Conservation (phyloP, 257 asterid species). For the Scutellaria galericulata region DNA sequence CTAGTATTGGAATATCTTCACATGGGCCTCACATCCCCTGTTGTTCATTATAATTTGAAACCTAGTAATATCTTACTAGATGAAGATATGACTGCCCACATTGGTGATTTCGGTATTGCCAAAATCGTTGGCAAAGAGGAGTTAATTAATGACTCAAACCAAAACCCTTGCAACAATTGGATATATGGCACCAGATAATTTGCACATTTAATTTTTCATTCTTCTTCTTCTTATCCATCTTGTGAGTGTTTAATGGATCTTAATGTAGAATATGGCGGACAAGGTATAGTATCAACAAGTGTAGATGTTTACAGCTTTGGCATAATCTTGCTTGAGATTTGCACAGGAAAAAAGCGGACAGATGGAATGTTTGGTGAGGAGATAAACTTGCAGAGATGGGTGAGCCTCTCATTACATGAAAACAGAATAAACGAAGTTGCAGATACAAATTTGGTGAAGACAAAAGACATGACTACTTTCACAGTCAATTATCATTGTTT, state of each 20-base stretch:
- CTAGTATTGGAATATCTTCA: slow-evolving; percentile 45
- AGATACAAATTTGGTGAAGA: slow-evolving; percentile 30
- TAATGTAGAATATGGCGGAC: slow-evolving; percentile 41
- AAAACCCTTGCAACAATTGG: no score
- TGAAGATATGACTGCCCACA: slow-evolving; percentile 38
- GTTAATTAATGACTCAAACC: no score
- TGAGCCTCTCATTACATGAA: no score
- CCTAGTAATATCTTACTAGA: slow-evolving; percentile 42
- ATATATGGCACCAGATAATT: no score
- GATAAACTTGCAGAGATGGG: no score
- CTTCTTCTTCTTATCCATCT: background rate
- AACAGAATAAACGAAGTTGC: slow-evolving; percentile 17
- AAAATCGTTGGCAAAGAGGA: slow-evolving; percentile 29
- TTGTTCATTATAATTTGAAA: slow-evolving; percentile 43
- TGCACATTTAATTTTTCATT: no score
- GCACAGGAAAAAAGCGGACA: no score
- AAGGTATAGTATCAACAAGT: no score
- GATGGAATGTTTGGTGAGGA: no score
- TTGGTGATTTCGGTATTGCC: slow-evolving; percentile 43
- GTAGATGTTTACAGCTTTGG: no score
- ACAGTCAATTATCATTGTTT: slow-evolving; percentile 28
- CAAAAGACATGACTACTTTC: background rate
- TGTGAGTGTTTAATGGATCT: background rate
- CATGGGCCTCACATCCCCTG: slow-evolving; percentile 21
- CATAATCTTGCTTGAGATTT: no score